Base-by-base conservation (phyloP, 495 filamentous ascomycete species). In the Glonium stellatum region DNA sequence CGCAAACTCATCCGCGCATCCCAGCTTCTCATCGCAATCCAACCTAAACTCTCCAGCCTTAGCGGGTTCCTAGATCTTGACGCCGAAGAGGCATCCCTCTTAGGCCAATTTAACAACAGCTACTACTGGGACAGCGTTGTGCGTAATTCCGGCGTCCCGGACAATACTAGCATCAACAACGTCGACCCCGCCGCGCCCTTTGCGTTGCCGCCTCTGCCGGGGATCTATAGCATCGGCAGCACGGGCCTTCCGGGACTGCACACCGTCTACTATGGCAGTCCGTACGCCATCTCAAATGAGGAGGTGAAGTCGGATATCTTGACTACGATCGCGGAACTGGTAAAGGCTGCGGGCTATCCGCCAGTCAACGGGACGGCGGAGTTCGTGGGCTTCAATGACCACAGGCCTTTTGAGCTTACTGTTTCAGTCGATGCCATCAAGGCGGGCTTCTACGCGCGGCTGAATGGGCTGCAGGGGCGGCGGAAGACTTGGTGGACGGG, bases 401-500 rank as follows among this genome's bases (percentile, higher is more conserved):
- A 65, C 25, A 50, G 36, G 1, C 66, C 63, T 6, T 69, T 66
- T 48, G 60, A 63, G 57, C 19, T 64, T n/a, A 61, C 70, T 18
- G 65, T 67, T 15, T 57, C 70, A 12, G 64, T 69, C 0, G 70
- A 67, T n/a, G 72, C 70, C 0, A 75, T 84, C 34, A 46, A 51
- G 22, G 53, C 37, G 37, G 80, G 80, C 0, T 85, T 82, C 53
- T 80, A 83, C 44, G 63, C 73, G 42, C 57, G 72, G 27, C 60
- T 79, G 56, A 71, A 78, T 58, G 73, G 56, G 4, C 63, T 85
- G 57, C 80, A 85, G 66, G 80, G 80, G 0, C 59, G 72, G 8
- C 55, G 73, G 41, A 67, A 70, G 9, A 82, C 79, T 4, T 84
- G 68, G 61, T 84, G 76, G 57, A 82, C 79, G 0, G 80, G 80